Conservation (phyloP, 345 rosid genomes). For the Salix brachista region DNA sequence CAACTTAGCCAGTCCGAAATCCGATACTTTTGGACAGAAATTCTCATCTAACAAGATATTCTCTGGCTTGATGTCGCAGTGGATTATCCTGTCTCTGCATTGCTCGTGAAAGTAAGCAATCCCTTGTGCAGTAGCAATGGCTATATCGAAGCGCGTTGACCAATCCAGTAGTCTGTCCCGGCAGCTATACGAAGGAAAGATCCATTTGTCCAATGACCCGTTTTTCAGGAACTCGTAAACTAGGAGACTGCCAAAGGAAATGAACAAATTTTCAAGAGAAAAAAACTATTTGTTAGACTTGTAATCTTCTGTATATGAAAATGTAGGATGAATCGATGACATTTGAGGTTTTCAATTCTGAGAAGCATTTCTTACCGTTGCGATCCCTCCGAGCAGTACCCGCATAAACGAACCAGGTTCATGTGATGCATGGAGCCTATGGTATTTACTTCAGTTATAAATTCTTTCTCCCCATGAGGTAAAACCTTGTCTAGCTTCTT, state of each 20-base stretch:
- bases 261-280: background rate
- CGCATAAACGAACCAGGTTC: slow-evolving; percentile 31
- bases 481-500: slow-evolving; percentile 32
- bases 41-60: slow-evolving; percentile 27
- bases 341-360: too few relatives aligned
- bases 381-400: slow-evolving; percentile 26
- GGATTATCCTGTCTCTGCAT: slow-evolving; percentile 28
- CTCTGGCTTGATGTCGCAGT: slow-evolving; percentile 32
- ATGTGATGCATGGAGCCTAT: slow-evolving; percentile 36
- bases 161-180: slow-evolving; percentile 20
- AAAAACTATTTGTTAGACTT: background rate
- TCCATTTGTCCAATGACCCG: slow-evolving; percentile 33
- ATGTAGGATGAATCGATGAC: background rate
- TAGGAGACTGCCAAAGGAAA: slow-evolving; percentile 16
- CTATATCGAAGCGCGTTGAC: slow-evolving; percentile 28
- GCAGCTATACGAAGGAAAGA: slow-evolving; percentile 15
- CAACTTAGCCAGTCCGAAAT: slow-evolving; percentile 30
- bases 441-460: slow-evolving; percentile 31
- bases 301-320: background rate
- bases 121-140: slow-evolving; percentile 29
- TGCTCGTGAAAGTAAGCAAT: slow-evolving; percentile 34
- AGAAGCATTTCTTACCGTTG: slow-evolving; percentile 44
- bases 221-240: slow-evolving; percentile 33
- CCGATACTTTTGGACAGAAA: slow-evolving; percentile 29
- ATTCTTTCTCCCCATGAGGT: slow-evolving; percentile 33